Percentiles rank a stretch among this genome's conserved stretches.
These are phyloP conservation scores for Lophiostoma macrostomum DNA, from an alignment of 495 filamentous ascomycete species.

Conservation along the genomic window DNA sequence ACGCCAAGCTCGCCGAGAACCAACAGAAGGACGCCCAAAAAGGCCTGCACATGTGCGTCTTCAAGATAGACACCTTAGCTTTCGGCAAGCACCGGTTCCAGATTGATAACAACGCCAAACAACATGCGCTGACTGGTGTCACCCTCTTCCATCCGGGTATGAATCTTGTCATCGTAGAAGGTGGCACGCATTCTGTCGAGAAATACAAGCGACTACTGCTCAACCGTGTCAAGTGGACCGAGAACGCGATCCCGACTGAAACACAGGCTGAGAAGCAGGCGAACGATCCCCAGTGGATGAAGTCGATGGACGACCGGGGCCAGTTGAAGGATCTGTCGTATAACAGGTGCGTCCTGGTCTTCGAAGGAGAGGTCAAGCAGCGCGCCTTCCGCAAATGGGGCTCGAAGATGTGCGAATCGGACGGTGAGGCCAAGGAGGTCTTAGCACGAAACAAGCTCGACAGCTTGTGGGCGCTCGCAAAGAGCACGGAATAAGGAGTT, in stretches of 20 bases:
- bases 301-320: conserved; percentile 69
- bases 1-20: conserved; percentile 78
- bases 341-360: conserved; percentile 79
- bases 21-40: conserved; percentile 84
- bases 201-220: conserved; percentile 88
- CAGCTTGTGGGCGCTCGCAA: conserved; percentile 93
- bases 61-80: conserved; percentile 80
- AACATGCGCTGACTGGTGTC: conserved; percentile 77
- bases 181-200: conserved; percentile 73
- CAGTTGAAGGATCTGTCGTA: conserved; percentile 71
- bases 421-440: conserved; percentile 79
- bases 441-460: conserved; percentile 83
- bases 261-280: conserved; percentile 60
- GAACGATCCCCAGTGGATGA: conserved; percentile 65
- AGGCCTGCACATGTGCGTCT: conserved; percentile 79
- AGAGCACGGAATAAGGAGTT: conserved; percentile 45
- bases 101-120: conserved; percentile 85
- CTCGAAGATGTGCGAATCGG: conserved; percentile 80
- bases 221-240: conserved; percentile 90
- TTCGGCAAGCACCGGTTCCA: conserved; percentile 93
- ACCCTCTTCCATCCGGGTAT: conserved; percentile 86
- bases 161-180: conserved; percentile 87
- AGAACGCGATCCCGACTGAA: conserved; percentile 68
- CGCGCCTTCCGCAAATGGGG: conserved; percentile 83
- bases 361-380: conserved; percentile 79